A percentile compares a stretch with the other conserved stretches of the same genome.
Evolutionary conservation across 495 filamentous ascomycete genomes (phyloP).

Genomic region (Massariosphaeria phaeospora): DNA sequence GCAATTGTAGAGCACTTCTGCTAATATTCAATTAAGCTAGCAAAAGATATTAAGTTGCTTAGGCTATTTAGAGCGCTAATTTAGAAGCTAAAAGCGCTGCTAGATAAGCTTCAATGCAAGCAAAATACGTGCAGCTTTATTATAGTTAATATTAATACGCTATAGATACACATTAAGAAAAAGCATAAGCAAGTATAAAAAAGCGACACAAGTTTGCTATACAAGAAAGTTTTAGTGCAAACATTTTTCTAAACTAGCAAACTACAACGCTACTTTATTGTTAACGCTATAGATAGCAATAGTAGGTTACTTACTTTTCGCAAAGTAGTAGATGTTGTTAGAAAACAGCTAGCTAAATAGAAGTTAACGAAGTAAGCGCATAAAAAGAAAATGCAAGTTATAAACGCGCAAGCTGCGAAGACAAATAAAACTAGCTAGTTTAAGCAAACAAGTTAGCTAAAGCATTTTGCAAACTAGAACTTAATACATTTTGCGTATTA

Average conservation of each 20-base stretch:
- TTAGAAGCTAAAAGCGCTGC: background rate
- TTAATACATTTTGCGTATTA: constrained; percentile 8
- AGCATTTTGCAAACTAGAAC: constrained; percentile 12
- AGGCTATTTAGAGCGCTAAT: background rate
- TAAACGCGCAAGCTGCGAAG: constrained; percentile 3
- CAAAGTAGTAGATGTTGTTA: background rate
- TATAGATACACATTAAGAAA: background rate
- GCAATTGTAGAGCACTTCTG: background rate
- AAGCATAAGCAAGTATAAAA: background rate
- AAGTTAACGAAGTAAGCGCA: constrained; percentile 2
- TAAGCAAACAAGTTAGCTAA: constrained; percentile 4
- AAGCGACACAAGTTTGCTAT: background rate
- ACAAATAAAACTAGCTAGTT: constrained; percentile 7
- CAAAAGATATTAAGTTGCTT: background rate
- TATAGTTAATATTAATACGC: background rate
- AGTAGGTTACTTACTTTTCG: background rate
- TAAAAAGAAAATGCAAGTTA: constrained; percentile 6
- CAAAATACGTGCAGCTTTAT: background rate
- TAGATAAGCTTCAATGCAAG: background rate
- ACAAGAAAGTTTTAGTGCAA: background rate
- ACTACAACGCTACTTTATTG: constrained; percentile 9
- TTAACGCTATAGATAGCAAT: background rate
- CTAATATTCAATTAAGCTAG: background rate
- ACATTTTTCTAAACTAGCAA: constrained; percentile 3
- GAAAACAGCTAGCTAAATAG: background rate